Percentiles rank a stretch among this genome's conserved stretches.
Conservation (phyloP, 768 basidiomycete genomes). For the Calocybe gangraenosa region DNA sequence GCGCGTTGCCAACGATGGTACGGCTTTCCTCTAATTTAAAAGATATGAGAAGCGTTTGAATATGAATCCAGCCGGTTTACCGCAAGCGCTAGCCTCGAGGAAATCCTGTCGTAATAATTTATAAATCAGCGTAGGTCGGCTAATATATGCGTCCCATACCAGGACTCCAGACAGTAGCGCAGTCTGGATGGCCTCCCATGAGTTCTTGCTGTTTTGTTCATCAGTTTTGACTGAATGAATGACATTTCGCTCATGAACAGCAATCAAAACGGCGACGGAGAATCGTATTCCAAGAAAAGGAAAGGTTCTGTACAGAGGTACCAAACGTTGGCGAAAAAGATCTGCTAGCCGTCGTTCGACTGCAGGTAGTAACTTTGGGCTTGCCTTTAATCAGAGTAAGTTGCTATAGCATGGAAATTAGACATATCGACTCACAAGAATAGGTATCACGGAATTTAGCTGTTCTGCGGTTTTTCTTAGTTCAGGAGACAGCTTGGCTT, state of each 20-base stretch:
- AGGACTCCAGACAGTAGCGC: conserved; percentile 51
- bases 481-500: conserved; percentile 23
- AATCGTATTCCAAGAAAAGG: conserved; percentile 36
- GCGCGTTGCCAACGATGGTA: conserved; percentile 17
- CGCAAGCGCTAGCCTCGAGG: conserved; percentile 25
- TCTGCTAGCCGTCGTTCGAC: conserved; percentile 32
- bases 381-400: conserved; percentile 28
- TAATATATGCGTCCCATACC: conserved; percentile 23
- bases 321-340: conserved; percentile 38
- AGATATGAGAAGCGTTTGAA: background rate
- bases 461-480: conserved; percentile 32
- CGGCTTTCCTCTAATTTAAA: conserved; percentile 33
- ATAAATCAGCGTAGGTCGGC: background rate
- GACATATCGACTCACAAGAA: conserved; percentile 33
- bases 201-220: conserved; percentile 13
- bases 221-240: conserved; percentile 18
- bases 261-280: conserved; percentile 34
- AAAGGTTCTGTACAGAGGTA: conserved; percentile 39
- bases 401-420: background rate
- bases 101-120: conserved; percentile 19
- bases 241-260: conserved; percentile 35
- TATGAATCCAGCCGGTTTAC: conserved; percentile 18
- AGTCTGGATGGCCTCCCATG: conserved; percentile 44
- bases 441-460: conserved; percentile 35
- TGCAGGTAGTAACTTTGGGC: conserved; percentile 30